Conservation (phyloP, 1,284 basidiomycete genomes). For the Hemileia vastatrix region DNA sequence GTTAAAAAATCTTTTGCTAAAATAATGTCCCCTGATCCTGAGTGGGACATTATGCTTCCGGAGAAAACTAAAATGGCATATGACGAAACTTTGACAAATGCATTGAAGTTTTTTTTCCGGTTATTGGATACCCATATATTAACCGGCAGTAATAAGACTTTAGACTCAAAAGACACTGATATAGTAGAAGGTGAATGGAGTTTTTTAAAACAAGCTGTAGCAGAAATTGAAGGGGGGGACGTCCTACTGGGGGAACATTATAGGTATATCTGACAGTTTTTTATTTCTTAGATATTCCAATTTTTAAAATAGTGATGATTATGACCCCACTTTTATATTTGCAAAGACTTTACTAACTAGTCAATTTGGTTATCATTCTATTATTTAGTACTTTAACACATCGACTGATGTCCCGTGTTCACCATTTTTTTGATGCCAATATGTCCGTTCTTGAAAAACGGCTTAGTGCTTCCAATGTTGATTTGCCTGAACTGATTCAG, state of each 20-base stretch:
- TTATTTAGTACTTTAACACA: constrained; percentile 63
- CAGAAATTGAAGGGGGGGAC: constrained; percentile 79
- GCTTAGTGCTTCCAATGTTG: constrained; percentile 11
- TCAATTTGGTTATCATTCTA: neutral
- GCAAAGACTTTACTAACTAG: neutral
- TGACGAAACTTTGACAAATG: constrained; percentile 77
- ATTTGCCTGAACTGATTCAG: constrained; percentile 14
- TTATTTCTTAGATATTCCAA: constrained; percentile 2
- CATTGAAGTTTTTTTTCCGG: constrained; percentile 82
- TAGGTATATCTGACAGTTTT: constrained; percentile 54
- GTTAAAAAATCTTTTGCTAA: constrained; percentile 89
- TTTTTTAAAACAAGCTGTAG: constrained; percentile 84
- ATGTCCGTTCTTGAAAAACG: constrained; percentile 12
- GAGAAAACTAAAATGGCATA: constrained; percentile 59
- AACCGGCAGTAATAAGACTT: constrained; percentile 68
- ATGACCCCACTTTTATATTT: neutral
- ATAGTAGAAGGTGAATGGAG: constrained; percentile 93
- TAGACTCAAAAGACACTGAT: constrained; percentile 96
- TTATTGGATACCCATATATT: constrained; percentile 92
- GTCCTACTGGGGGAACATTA: constrained; percentile 86
- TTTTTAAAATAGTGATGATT: constrained; percentile 34
- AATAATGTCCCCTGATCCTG: constrained; percentile 71
- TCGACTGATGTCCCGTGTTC: constrained; percentile 57
- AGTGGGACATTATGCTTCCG: constrained; percentile 65
- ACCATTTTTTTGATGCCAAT: constrained; percentile 24